Percentiles rank a stretch among this genome's conserved stretches.
phyloP scores from a whole-genome alignment of 768 basidiomycete species.

The Goffeauzyma gilvescens region DNA sequence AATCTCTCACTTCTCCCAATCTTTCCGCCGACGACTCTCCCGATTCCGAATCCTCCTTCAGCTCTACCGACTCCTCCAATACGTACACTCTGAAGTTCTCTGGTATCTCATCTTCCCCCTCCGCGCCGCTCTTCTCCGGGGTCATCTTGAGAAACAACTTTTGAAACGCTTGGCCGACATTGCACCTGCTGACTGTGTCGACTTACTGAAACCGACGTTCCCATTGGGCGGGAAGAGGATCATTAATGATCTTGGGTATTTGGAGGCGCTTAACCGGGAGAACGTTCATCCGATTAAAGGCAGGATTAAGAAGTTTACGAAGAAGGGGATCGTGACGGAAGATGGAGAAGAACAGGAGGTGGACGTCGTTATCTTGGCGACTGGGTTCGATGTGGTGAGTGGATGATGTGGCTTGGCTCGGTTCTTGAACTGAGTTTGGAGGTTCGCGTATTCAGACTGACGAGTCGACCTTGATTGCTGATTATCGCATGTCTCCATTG shows the following conservation, averaged over 20 bases:
- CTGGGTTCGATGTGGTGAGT: conserved; percentile 16
- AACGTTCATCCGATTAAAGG: conserved; percentile 12
- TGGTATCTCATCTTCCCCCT: too few species aligned
- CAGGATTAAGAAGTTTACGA: conserved; percentile 3
- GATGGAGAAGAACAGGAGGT: conserved; percentile 7
- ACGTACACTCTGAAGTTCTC: conserved; percentile 2
- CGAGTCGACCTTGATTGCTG: too few species aligned
- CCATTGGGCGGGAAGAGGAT: too few species aligned
- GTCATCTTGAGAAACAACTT: too few species aligned
- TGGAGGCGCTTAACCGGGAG: conserved; percentile 8
- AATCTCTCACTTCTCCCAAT: background rate
- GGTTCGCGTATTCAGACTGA: background rate
- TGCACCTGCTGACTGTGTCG: conserved; percentile 8
- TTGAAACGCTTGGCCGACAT: too few species aligned
- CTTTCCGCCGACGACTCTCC: conserved; percentile 1
- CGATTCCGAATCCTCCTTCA: background rate
- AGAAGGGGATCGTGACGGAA: conserved; percentile 4
- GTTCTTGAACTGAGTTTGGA: background rate
- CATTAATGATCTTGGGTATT: too few species aligned
- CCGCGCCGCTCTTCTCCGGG: too few species aligned
- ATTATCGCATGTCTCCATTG: too few species aligned
- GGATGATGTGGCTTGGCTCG: background rate
- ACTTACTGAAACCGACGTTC: conserved; percentile 10
- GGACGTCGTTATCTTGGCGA: conserved; percentile 14
- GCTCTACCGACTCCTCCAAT: conserved; percentile 9